Percentiles rank a stretch among this genome's conserved stretches.
Evolutionary conservation across 1,284 basidiomycete genomes (phyloP).

Genomic region (Flammula alnicola): DNA sequence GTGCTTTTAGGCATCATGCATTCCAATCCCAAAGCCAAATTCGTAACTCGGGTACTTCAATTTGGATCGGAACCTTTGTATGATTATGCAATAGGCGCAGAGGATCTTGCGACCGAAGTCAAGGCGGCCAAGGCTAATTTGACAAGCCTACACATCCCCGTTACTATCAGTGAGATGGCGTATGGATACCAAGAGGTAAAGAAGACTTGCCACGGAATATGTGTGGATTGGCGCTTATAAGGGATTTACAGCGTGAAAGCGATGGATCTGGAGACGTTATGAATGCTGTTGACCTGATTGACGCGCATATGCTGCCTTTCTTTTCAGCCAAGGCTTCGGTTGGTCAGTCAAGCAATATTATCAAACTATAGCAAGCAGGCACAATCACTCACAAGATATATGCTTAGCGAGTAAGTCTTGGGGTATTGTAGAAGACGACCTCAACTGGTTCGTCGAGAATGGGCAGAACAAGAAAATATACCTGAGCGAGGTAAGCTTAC

Average conservation of each 20-base stretch:
- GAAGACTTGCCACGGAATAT: not conserved
- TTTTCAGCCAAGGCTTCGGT: constrained; percentile 64
- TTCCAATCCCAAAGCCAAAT: constrained; percentile 66
- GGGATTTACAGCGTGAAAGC: constrained; percentile 38
- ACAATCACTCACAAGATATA: not conserved
- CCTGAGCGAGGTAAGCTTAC: constrained; percentile 55
- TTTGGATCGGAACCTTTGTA: constrained; percentile 80
- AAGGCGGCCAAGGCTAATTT: constrained; percentile 53
- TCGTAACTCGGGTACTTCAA: constrained; percentile 67
- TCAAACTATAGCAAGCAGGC: not conserved
- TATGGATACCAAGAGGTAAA: constrained; percentile 49
- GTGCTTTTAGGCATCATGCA: constrained; percentile 56
- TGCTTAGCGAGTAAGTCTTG: constrained; percentile 58
- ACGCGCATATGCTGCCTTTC: constrained; percentile 78
- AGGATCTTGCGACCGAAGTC: constrained; percentile 62
- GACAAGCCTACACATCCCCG: constrained; percentile 59
- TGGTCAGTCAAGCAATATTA: constrained; percentile 41
- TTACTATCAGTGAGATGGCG: constrained; percentile 64
- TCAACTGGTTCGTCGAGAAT: constrained; percentile 66
- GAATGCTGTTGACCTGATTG: constrained; percentile 66
- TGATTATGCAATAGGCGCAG: constrained; percentile 59
- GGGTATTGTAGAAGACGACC: constrained; percentile 61
- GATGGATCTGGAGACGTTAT: constrained; percentile 63
- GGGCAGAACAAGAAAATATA: constrained; percentile 75
- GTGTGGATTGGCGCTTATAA: not conserved